Percentiles rank a stretch among this genome's conserved stretches.
Evolutionary conservation across 192 early-diverging fungal species (phyloP).

Genomic region (Dissophora ornata): DNA sequence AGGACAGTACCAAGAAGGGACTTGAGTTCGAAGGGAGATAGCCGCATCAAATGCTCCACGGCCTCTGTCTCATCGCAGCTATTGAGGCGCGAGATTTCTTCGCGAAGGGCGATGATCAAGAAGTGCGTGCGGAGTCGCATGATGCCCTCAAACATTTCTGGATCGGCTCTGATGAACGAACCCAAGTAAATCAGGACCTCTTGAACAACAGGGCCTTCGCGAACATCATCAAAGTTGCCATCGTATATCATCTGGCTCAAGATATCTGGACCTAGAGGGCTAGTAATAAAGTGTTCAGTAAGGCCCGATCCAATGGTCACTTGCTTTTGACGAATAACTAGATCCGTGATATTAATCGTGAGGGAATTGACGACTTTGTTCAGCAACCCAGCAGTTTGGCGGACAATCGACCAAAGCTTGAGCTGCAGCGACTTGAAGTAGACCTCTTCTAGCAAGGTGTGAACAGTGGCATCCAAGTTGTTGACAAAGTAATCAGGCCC

Average conservation of each 20-base stretch:
- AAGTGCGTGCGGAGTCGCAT: conserved; percentile 84
- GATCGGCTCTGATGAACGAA: conserved; percentile 74
- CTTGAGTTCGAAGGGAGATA: conserved; percentile 85
- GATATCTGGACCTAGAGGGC: conserved; percentile 74
- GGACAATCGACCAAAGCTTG: conserved; percentile 82
- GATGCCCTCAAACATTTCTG: conserved; percentile 84
- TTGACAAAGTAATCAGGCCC: conserved; percentile 68
- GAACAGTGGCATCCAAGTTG: conserved; percentile 64
- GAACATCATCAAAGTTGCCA: conserved; percentile 75
- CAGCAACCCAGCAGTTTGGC: conserved; percentile 81
- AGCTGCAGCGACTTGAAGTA: conserved; percentile 81
- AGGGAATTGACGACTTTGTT: conserved; percentile 80
- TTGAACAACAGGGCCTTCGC: conserved; percentile 86
- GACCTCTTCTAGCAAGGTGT: conserved; percentile 82
- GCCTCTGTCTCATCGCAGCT: conserved; percentile 84
- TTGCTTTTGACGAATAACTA: conserved; percentile 81
- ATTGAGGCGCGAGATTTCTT: conserved; percentile 82
- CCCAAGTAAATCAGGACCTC: conserved; percentile 88
- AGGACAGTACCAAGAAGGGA: conserved; percentile 78
- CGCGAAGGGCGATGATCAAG: conserved; percentile 86
- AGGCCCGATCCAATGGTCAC: conserved; percentile 80
- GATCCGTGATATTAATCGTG: conserved; percentile 82
- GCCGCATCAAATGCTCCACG: conserved; percentile 81
- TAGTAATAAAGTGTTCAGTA: conserved; percentile 74
- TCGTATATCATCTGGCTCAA: conserved; percentile 74